Evolutionary conservation across 768 basidiomycete species (phyloP).

Genomic region (Boletellus sp.): DNA sequence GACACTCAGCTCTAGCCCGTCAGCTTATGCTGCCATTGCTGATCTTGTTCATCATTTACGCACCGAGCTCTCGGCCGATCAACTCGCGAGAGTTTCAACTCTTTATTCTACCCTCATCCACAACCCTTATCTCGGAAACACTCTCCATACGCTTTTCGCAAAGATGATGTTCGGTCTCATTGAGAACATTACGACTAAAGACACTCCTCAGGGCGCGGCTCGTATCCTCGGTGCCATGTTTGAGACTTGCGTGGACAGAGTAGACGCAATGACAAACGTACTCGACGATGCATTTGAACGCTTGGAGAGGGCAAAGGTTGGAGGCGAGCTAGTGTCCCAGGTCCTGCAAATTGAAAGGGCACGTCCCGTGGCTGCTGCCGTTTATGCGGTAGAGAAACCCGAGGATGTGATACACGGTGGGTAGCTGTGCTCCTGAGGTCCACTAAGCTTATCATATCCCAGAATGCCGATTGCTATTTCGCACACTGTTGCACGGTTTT

Average conservation of each 20-base stretch:
- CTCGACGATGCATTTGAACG: conserved; percentile 46
- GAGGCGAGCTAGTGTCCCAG: conserved; percentile 43
- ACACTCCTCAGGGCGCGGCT: conserved; percentile 62
- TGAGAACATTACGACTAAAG: conserved; percentile 77
- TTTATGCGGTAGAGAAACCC: conserved; percentile 75
- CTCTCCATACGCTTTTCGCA: conserved; percentile 84
- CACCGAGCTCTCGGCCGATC: conserved; percentile 69
- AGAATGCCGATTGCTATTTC: conserved; percentile 87
- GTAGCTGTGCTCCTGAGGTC: conserved; percentile 17
- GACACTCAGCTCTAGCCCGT: conserved; percentile 46
- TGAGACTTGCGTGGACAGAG: conserved; percentile 78
- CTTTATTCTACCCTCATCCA: conserved; percentile 88
- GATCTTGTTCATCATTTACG: conserved; percentile 93
- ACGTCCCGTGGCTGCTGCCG: conserved; percentile 75
- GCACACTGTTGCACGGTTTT: conserved; percentile 85
- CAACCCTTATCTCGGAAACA: conserved; percentile 75
- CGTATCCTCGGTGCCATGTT: conserved; percentile 72
- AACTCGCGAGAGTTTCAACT: conserved; percentile 74
- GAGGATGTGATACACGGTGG: conserved; percentile 79
- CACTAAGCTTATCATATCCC: conserved; percentile 3
- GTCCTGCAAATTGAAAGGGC: conserved; percentile 75
- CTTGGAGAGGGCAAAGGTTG: conserved; percentile 43
- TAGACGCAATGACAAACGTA: conserved; percentile 73
- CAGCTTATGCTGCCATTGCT: conserved; percentile 83
- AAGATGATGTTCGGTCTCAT: conserved; percentile 91